These are phyloP conservation scores for Aureobasidium leucospermi DNA, from an alignment of 2,329 filamentous ascomycete species.

Conservation along the genomic window DNA sequence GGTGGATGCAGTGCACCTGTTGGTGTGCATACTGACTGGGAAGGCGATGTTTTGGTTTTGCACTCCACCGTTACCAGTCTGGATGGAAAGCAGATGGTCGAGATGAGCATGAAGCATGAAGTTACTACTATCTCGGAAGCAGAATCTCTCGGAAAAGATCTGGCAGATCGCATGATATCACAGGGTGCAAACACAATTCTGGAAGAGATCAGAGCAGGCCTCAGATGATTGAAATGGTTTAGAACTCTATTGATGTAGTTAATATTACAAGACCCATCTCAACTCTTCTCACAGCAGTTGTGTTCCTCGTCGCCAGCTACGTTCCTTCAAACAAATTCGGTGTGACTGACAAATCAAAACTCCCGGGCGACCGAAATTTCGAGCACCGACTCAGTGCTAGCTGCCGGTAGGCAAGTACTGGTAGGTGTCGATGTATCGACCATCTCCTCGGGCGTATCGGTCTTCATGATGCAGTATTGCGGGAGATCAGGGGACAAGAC, in stretches of 20 bases:
- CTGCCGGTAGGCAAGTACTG: no score
- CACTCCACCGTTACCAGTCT: slow-evolving; percentile 71
- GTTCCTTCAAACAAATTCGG: no score
- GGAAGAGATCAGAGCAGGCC: slow-evolving; percentile 39
- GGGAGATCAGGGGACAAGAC: background rate
- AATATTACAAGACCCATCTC: background rate
- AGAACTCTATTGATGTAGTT: background rate
- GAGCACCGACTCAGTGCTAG: no score
- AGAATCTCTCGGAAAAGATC: slow-evolving; percentile 62
- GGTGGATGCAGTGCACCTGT: slow-evolving; percentile 91
- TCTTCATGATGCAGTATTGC: background rate
- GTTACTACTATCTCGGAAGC: slow-evolving; percentile 58
- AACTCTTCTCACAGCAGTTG: background rate
- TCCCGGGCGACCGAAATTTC: no score
- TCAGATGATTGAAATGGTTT: background rate
- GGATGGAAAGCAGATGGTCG: slow-evolving; percentile 65
- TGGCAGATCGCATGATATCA: slow-evolving; percentile 63
- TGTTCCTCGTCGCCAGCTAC: no score
- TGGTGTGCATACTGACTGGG: slow-evolving; percentile 58
- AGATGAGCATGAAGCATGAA: slow-evolving; percentile 48
- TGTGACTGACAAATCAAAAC: no score
- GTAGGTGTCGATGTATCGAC: no score
- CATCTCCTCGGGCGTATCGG: background rate
- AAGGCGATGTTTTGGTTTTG: slow-evolving; percentile 55
- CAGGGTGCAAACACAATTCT: slow-evolving; percentile 74